A percentile compares a stretch with the other conserved stretches of the same genome.
phyloP scores from a whole-genome alignment of 2,329 filamentous ascomycete genomes.

The Clonostachys rosea region DNA sequence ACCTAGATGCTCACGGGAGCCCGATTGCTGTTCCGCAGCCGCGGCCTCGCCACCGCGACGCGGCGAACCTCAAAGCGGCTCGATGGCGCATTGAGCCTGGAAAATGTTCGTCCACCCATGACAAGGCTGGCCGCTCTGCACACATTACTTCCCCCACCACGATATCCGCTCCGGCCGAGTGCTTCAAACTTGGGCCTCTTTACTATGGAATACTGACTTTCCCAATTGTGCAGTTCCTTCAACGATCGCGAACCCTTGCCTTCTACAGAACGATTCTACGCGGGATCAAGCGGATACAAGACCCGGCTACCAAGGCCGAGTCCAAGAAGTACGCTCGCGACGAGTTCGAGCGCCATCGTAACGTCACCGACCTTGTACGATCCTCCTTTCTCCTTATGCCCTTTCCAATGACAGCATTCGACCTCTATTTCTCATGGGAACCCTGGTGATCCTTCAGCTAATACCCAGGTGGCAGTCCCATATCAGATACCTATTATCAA shows the following conservation, averaged over 20 bases:
- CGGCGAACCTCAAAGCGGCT: conserved; percentile 15
- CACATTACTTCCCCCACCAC: too few relatives aligned
- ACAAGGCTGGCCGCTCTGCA: too few relatives aligned
- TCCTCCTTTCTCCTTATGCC: neutral
- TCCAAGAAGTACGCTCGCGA: conserved; percentile 51
- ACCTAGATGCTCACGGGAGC: conserved; percentile 14
- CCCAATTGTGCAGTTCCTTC: conserved; percentile 44
- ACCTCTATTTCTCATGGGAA: neutral
- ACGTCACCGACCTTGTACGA: conserved; percentile 51
- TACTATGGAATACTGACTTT: conserved; percentile 1
- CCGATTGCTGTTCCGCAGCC: conserved; percentile 17
- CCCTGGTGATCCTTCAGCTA: neutral
- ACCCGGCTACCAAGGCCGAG: conserved; percentile 47
- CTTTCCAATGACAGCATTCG: neutral
- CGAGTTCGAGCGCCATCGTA: conserved; percentile 56
- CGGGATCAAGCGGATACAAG: conserved; percentile 44
- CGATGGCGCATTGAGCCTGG: conserved; percentile 43
- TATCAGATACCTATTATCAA: conserved; percentile 59
- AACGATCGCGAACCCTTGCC: conserved; percentile 47
- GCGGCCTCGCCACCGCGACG: conserved; percentile 24
- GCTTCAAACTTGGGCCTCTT: neutral
- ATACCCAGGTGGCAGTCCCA: conserved; percentile 36
- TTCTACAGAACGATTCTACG: conserved; percentile 56
- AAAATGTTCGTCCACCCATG: conserved; percentile 43
- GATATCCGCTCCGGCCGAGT: too few relatives aligned